These are phyloP conservation scores for Rhododendron ovatum DNA, from an alignment of 148 eudicot species.

Conservation along the genomic window DNA sequence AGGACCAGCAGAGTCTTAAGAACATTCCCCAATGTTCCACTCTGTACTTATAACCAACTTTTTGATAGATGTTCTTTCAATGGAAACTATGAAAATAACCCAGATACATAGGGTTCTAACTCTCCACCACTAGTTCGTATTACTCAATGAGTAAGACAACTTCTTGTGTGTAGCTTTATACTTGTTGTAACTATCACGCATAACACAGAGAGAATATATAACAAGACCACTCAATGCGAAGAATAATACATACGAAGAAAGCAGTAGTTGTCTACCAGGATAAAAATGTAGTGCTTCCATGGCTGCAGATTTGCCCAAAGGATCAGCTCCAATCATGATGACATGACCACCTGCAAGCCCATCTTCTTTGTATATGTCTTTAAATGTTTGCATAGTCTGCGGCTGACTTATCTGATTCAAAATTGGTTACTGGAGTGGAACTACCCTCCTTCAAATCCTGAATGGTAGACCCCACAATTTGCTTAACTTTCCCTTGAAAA, in stretches of 20 bases:
- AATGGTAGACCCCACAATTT: constrained; percentile 89
- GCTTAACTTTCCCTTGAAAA: constrained; percentile 83
- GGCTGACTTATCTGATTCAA: constrained; percentile 81
- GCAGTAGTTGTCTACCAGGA: constrained; percentile 46
- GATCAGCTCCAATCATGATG: constrained; percentile 87
- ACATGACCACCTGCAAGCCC: constrained; percentile 82
- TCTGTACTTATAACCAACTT: neutral
- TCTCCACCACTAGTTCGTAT: neutral
- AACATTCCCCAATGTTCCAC: neutral
- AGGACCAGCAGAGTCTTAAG: neutral
- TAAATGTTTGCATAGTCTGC: constrained; percentile 61
- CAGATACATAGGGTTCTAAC: neutral
- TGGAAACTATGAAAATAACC: neutral
- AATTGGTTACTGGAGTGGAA: constrained; percentile 57
- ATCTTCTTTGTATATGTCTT: constrained; percentile 51
- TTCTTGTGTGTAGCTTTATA: neutral
- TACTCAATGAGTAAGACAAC: neutral
- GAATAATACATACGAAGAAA: neutral
- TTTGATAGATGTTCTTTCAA: neutral
- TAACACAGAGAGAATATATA: neutral
- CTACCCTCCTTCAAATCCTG: constrained; percentile 52
- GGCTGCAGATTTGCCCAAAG: constrained; percentile 64
- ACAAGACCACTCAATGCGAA: neutral
- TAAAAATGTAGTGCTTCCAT: constrained; percentile 66
- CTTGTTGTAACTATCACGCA: neutral